Conservation (phyloP, 2,329 filamentous ascomycete species). For the Beauveria sp. region DNA sequence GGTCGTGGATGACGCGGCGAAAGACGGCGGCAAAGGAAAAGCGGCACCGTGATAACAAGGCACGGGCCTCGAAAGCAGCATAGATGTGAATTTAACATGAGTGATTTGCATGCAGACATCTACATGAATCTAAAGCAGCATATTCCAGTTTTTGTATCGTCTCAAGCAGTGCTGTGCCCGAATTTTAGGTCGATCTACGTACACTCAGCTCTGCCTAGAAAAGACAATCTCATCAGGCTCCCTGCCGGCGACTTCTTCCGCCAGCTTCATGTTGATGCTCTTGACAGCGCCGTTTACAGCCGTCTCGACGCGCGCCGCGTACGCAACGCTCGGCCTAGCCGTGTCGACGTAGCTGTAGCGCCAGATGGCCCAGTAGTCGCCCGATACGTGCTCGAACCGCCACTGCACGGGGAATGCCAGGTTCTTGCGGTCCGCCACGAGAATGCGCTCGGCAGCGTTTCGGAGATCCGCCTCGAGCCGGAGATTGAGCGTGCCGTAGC, state of each 20-base stretch:
- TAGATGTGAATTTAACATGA: slow-evolving; percentile 17
- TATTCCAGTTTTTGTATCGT: neutral
- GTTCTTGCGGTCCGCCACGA: slow-evolving; percentile 19
- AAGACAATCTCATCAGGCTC: neutral
- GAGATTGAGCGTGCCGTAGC: slow-evolving; percentile 26
- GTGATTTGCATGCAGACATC: neutral
- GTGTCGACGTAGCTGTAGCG: neutral
- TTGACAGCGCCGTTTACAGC: neutral
- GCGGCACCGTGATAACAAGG: slow-evolving; percentile 57
- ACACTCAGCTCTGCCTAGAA: neutral
- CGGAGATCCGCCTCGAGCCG: slow-evolving; percentile 12
- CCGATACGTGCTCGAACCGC: slow-evolving; percentile 22
- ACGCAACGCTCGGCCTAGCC: neutral
- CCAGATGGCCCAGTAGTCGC: slow-evolving; percentile 22
- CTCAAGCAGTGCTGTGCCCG: neutral
- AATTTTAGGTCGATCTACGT: accelerated
- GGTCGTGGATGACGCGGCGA: slow-evolving; percentile 57
- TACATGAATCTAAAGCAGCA: neutral
- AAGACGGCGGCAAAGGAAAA: slow-evolving; percentile 59
- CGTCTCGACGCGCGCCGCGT: neutral
- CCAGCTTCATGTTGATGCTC: neutral
- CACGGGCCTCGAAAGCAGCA: slow-evolving; percentile 36
- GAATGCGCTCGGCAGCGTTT: slow-evolving; percentile 13
- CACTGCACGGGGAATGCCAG: slow-evolving; percentile 17
- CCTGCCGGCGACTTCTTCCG: neutral